Base-by-base conservation (phyloP, 2,329 filamentous ascomycete species). In the Trichoderma breve region DNA sequence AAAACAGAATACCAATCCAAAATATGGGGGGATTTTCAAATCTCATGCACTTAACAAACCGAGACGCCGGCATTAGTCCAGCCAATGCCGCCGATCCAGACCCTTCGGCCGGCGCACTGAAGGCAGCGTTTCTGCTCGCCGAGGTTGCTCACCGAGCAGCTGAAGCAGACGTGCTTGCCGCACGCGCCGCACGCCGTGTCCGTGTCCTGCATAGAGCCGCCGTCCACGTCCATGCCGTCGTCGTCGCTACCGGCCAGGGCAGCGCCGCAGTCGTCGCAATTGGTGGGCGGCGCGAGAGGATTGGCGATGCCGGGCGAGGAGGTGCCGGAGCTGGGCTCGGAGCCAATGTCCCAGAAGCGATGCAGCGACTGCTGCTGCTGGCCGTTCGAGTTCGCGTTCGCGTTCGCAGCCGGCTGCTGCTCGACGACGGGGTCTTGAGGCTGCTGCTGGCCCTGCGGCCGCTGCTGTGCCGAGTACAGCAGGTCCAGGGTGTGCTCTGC, bases 261-360 rank as follows among this genome's bases (percentile, higher is more conserved):
- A 0, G 76, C 75, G 58, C 86, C 85, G 72, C 88, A 90, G 76
- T 90, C 88, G 60, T 89, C 87, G 76, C 88, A 90, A 71, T 79
- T 82, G 0, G 80, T 79, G 0, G 66, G 57, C 57, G 83, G 76
- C 0, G 70, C 53, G 43, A 72, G 47, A 0, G 74, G 67, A 73
- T 71, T 73, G 14, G 72, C 24, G 24, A 76, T 43, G 34, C 57
- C 32, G 71, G 79, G 74, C 1, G 77, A 75, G 0, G 81, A 76
- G 1, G 74, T 72, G 3, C 77, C 76, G 0, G 79, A 64, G 14
- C 75, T 73, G 6, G 84, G 78, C 0, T 81, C 78, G 0, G 82
- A 81, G 2, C 82, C 84, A 15, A 90, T 83, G n/a, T 84, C 84
- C 88, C 88, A 91, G 80, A 90, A 91, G 53, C 82, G 86, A 78